Conservation (phyloP, 495 filamentous ascomycete genomes). For the Hypoxylon fuscum region DNA sequence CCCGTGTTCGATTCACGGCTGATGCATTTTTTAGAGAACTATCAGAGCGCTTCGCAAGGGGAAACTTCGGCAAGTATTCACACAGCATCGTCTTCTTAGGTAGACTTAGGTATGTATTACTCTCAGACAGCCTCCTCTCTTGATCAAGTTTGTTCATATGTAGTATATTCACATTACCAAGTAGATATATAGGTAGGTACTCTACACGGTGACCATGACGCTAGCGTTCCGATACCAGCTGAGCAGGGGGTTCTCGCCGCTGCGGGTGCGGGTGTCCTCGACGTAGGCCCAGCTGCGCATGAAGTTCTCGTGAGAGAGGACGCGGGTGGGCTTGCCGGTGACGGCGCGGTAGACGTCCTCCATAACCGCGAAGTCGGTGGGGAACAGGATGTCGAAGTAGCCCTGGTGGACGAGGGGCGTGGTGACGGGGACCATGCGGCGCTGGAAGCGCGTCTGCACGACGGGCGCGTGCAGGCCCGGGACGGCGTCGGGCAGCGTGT, state of each 20-base stretch:
- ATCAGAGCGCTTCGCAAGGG: too few relatives aligned
- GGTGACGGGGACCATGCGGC: conserved; percentile 84
- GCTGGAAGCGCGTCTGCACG: conserved; percentile 90
- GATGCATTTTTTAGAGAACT: too few relatives aligned
- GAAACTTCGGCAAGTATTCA: too few relatives aligned
- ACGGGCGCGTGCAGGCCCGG: conserved; percentile 89
- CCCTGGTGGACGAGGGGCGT: conserved; percentile 97
- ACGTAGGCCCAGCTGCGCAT: conserved; percentile 86
- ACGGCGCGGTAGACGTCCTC: conserved; percentile 90
- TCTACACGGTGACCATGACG: conserved; percentile 82
- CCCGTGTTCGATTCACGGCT: conserved; percentile 62
- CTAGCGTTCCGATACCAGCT: conserved; percentile 95
- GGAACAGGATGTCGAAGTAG: conserved; percentile 99
- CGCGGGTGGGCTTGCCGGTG: conserved; percentile 87
- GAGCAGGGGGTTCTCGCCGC: conserved; percentile 92
- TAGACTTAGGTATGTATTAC: too few relatives aligned
- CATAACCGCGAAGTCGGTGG: conserved; percentile 88
- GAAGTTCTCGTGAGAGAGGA: conserved; percentile 89
- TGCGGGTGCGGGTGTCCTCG: conserved; percentile 85
- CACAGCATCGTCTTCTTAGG: too few relatives aligned
- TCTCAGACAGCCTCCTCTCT: too few relatives aligned
- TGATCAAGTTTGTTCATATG: too few relatives aligned
- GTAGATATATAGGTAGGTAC: too few relatives aligned
- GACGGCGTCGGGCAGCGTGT: conserved; percentile 80
- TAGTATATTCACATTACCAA: too few relatives aligned